A percentile compares a stretch with the other conserved stretches of the same genome.
Conservation (phyloP, 305 asterid genomes). For the Nicotiana rustica region DNA sequence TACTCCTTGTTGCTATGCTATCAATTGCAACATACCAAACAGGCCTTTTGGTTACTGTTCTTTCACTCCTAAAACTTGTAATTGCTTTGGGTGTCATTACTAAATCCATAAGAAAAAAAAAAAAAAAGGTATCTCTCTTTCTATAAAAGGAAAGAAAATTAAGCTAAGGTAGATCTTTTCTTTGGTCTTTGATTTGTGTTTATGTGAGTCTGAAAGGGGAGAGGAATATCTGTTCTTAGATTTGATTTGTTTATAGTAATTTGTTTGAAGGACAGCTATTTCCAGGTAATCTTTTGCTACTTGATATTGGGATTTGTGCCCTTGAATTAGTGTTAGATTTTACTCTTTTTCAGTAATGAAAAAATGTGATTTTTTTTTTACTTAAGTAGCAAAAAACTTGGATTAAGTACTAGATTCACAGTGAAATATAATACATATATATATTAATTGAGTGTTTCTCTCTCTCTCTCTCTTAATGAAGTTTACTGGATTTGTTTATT, state of each 20-base stretch:
- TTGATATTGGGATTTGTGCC: conserved; percentile 33
- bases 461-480: conserved; percentile 35
- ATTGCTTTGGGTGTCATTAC: conserved; percentile 92
- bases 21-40: conserved; percentile 97
- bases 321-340: conserved; percentile 31
- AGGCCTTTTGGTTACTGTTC: conserved; percentile 98
- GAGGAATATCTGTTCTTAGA: conserved; percentile 43
- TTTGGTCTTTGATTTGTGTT: conserved; percentile 34
- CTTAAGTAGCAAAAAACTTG: conserved; percentile 36
- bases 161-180: conserved; percentile 12
- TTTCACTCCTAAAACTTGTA: conserved; percentile 95
- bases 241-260: conserved; percentile 36
- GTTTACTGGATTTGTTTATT: conserved; percentile 39
- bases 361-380: neutral
- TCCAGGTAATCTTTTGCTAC: conserved; percentile 44
- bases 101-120: conserved; percentile 39
- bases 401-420: conserved; percentile 43
- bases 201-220: conserved; percentile 41
- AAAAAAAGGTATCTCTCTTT: conserved; percentile 28
- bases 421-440: conserved; percentile 34
- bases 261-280: conserved; percentile 41
- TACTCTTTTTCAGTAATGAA: conserved; percentile 4
- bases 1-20: conserved; percentile 96
- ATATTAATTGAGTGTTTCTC: conserved; percentile 23
- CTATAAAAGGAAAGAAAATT: neutral